phyloP scores from a whole-genome alignment of 495 filamentous ascomycete genomes.

The Penicillium coprophilum region DNA sequence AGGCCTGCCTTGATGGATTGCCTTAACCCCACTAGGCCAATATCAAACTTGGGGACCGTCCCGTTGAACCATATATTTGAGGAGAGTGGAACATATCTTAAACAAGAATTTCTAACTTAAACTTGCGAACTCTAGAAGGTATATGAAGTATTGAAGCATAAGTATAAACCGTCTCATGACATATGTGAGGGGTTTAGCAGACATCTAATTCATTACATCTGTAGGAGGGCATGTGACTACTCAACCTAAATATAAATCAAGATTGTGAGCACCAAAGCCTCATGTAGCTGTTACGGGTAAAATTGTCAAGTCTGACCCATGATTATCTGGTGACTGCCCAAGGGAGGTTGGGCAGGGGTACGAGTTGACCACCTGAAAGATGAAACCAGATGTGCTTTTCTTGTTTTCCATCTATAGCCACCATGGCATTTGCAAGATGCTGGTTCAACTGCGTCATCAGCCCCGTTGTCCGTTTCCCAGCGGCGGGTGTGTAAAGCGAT shows the following conservation, averaged over 20 bases:
- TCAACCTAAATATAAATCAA: not conserved
- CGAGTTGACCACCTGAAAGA: not conserved
- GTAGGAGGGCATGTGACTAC: not conserved
- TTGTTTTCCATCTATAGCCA: not conserved
- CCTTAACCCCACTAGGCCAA: not conserved
- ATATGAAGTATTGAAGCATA: not conserved
- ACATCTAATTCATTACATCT: not conserved
- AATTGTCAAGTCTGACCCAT: not conserved
- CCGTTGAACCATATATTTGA: not conserved
- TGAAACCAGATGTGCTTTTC: not conserved
- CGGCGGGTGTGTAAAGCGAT: not conserved
- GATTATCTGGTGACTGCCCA: not conserved
- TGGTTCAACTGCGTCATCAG: not conserved
- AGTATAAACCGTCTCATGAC: not conserved
- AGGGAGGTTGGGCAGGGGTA: not conserved
- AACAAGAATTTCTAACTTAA: not conserved
- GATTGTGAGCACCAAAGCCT: not conserved
- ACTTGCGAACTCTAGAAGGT: too few relatives aligned
- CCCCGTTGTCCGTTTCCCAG: not conserved
- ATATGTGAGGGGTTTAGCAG: not conserved
- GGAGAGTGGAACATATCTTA: not conserved
- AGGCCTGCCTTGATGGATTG: not conserved
- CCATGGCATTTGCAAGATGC: not conserved
- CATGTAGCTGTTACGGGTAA: not conserved
- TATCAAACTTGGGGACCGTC: not conserved